A percentile compares a stretch with the other conserved stretches of the same genome.
Evolutionary conservation across 768 basidiomycete genomes (phyloP).

Genomic region (Brasilioporus rufonigricans): DNA sequence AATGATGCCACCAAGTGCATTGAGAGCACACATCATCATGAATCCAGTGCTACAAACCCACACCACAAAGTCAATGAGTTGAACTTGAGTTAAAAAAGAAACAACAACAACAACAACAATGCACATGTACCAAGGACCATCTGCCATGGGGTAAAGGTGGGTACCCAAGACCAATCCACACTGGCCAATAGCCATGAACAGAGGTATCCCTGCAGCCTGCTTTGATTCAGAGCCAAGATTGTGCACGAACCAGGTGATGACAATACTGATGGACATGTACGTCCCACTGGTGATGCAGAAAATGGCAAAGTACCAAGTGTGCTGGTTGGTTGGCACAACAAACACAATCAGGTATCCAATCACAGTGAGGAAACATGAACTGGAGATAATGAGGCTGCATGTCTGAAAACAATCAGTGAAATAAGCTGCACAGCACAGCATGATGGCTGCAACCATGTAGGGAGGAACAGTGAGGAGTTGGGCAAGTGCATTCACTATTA

Average conservation of each 20-base stretch:
- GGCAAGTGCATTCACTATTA: conserved; percentile 56
- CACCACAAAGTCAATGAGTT: background rate
- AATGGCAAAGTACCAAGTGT: too few species aligned
- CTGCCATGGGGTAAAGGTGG: too few species aligned
- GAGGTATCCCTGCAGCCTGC: too few species aligned
- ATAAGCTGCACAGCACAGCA: conserved; percentile 57
- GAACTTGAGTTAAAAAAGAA: background rate
- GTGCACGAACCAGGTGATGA: too few species aligned
- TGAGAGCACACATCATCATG: conserved; percentile 42
- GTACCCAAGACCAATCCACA: conserved; percentile 71
- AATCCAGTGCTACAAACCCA: conserved; percentile 44
- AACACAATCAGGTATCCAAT: conserved; percentile 64
- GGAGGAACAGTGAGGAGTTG: conserved; percentile 77
- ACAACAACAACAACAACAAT: conserved; percentile 44
- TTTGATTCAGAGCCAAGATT: conserved; percentile 79
- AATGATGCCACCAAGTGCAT: conserved; percentile 12
- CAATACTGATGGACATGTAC: conserved; percentile 73
- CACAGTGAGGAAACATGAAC: too few species aligned
- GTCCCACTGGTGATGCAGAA: conserved; percentile 73
- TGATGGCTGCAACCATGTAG: conserved; percentile 62
- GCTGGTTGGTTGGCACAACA: conserved; percentile 45
- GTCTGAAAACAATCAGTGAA: conserved; percentile 65
- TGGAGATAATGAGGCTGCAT: conserved; percentile 51
- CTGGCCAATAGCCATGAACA: conserved; percentile 75
- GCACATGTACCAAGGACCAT: too few species aligned